Conservation (phyloP, 352 stramenopile genomes). For the Phytophthora pluvialis region DNA sequence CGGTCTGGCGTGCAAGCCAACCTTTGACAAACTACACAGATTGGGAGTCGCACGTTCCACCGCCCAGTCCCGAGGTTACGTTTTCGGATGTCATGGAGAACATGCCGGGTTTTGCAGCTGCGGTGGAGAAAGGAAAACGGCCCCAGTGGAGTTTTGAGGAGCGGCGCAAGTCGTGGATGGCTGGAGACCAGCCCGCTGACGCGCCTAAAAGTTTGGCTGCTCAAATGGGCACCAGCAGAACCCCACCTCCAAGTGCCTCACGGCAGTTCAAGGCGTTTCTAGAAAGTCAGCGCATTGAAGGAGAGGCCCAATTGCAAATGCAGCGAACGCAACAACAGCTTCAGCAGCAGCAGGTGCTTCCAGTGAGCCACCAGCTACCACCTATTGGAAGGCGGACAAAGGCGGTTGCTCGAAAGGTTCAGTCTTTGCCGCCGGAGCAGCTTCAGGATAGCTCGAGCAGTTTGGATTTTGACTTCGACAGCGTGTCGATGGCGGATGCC, state of each 20-base stretch:
- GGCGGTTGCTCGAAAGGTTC: conserved; percentile 49
- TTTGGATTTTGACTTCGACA: conserved; percentile 85
- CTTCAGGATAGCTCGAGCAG: conserved; percentile 57
- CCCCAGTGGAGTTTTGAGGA: conserved; percentile 64
- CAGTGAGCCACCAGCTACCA: conserved; percentile 41
- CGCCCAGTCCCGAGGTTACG: conserved; percentile 64
- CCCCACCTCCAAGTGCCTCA: conserved; percentile 20
- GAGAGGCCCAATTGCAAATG: conserved; percentile 34
- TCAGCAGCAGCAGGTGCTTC: conserved; percentile 37
- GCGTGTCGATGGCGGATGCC: conserved; percentile 71
- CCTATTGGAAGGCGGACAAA: conserved; percentile 37
- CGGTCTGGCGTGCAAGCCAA: conserved; percentile 79
- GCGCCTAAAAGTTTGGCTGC: conserved; percentile 25
- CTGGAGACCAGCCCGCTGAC: conserved; percentile 48
- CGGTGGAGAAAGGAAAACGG: conserved; percentile 41
- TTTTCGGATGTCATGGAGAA: conserved; percentile 82
- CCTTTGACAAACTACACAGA: conserved; percentile 72
- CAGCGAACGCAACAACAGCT: conserved; percentile 38
- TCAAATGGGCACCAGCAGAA: conserved; percentile 29
- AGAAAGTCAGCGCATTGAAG: conserved; percentile 44
- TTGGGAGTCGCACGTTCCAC: conserved; percentile 67
- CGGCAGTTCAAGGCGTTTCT: conserved; percentile 44
- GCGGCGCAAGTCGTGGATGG: conserved; percentile 79
- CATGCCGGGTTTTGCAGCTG: conserved; percentile 60
- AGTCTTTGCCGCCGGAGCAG: conserved; percentile 64